Evolutionary conservation across 1,284 basidiomycete genomes (phyloP).

Genomic region (Fomitopsis palustris): DNA sequence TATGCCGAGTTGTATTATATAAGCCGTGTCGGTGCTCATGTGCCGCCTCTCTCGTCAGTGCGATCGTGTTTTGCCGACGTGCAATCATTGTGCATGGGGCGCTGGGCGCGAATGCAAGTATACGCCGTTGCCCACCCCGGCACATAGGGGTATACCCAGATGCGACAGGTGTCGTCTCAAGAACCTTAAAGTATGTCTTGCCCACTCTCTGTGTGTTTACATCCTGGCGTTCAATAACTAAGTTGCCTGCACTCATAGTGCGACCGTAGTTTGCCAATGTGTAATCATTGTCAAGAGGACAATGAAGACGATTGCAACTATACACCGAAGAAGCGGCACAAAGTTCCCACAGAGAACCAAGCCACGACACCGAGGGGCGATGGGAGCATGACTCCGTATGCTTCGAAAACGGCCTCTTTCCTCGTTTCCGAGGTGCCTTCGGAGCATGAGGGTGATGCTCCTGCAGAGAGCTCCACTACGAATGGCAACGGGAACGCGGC

Average conservation of each 20-base stretch:
- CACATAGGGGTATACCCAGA: constrained; percentile 68
- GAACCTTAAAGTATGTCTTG: constrained; percentile 57
- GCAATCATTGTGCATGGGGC: constrained; percentile 68
- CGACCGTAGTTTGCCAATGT: constrained; percentile 65
- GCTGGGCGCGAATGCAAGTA: constrained; percentile 62
- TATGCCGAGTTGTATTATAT: constrained; percentile 28
- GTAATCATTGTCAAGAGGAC: constrained; percentile 56
- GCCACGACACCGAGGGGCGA: constrained; percentile 27
- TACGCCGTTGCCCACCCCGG: constrained; percentile 68
- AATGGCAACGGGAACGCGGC: neutral
- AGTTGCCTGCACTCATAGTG: constrained; percentile 39
- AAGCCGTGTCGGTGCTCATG: constrained; percentile 1
- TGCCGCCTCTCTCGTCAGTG: constrained; percentile 40
- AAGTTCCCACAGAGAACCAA: constrained; percentile 45
- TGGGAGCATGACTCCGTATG: constrained; percentile 37
- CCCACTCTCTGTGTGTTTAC: neutral
- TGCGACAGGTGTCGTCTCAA: constrained; percentile 63
- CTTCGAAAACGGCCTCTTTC: constrained; percentile 48
- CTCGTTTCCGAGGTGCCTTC: constrained; percentile 39
- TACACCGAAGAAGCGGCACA: constrained; percentile 64
- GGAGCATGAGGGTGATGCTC: constrained; percentile 14
- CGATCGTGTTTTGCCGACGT: constrained; percentile 65
- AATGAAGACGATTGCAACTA: constrained; percentile 59
- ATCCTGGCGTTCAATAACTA: neutral
- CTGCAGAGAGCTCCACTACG: constrained; percentile 10